phyloP scores from a whole-genome alignment of 495 filamentous ascomycete species.

The Cladorrhinum samala region DNA sequence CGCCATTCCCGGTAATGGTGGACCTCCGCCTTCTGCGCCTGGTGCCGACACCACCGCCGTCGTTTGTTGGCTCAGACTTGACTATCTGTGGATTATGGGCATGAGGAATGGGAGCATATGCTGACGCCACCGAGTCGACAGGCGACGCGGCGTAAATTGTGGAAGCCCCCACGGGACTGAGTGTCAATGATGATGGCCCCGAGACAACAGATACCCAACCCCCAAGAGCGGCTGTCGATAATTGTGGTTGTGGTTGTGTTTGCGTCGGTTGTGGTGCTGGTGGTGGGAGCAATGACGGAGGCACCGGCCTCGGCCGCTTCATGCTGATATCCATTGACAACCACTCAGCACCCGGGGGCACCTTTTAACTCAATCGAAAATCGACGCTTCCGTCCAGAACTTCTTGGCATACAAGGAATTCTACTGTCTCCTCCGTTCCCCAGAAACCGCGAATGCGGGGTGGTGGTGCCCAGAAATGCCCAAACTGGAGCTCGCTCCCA shows the following conservation, averaged over 20 bases:
- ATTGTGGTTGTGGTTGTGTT: too few species aligned
- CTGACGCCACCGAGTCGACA: constrained; percentile 19
- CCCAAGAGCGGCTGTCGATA: background rate
- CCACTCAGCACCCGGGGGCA: too few species aligned
- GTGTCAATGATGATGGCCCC: constrained; percentile 18
- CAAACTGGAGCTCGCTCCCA: background rate
- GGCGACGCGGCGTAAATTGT: constrained; percentile 36
- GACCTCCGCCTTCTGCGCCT: background rate
- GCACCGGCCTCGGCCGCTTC: background rate
- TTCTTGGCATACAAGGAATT: background rate
- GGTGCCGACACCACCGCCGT: background rate
- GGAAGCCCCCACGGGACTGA: constrained; percentile 23
- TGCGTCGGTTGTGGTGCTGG: background rate
- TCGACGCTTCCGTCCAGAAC: background rate
- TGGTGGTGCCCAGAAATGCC: too few species aligned
- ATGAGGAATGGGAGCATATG: background rate
- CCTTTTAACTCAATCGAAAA: too few species aligned
- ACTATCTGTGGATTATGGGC: constrained; percentile 4
- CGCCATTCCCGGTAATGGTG: background rate
- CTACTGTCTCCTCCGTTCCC: background rate
- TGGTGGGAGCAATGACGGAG: background rate
- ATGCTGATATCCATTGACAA: background rate
- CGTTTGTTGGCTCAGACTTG: background rate
- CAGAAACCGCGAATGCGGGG: background rate
- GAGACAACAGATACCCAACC: constrained; percentile 1